Base-by-base conservation (phyloP, 768 basidiomycete species). In the Myochromella boudieri region DNA sequence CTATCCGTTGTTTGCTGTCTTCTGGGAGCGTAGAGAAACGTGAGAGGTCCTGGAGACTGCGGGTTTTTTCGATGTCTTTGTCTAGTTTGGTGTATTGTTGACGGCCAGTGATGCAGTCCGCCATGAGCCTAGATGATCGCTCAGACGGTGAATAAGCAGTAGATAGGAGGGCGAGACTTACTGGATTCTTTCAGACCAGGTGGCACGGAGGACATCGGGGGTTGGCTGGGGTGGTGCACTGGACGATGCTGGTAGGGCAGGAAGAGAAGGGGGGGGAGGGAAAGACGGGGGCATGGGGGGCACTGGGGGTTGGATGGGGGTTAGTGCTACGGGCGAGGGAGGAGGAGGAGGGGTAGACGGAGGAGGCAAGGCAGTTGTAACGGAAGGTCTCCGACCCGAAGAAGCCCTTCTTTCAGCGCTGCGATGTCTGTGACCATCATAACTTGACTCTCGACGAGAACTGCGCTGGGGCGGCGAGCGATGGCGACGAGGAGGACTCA, bases 151-250 rank as follows among this genome's bases (percentile, higher is more conserved):
- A 10, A 6, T 6, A 14, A n/a, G 11, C 29, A 29, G 27, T 3
- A 12, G 20, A 26, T 34, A 10, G 9, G 37, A 20, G 9, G 26
- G 12, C 21, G 21, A 32, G 7, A 38, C 58, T 44, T 44, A 59
- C 64, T 51, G 59, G 22, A 64, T 58, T 42, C 57, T 58, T 14
- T 61, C 58, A 17, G 43, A 44, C 64, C 64, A 66, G 34, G 52
- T 14, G 12, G 32, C 26, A 2, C 52, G 41, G 9, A 55, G 57
- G 26, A 60, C 47, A 3, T 60, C 61, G 0, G 42, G 25, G 10
- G 55, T 46, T 34, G 47, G 44, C 12, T 53, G 53, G 9, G 47
- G 37, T 7, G 44, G 27, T 20, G 43, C 29, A 42, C 32, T 6
- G 4, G 48, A 33, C 25, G 51, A 52, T 8, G 18, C 44, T 38